These are phyloP conservation scores for Lachancea quebecensis DNA, from an alignment of 805 yeast species.

Conservation along the genomic window DNA sequence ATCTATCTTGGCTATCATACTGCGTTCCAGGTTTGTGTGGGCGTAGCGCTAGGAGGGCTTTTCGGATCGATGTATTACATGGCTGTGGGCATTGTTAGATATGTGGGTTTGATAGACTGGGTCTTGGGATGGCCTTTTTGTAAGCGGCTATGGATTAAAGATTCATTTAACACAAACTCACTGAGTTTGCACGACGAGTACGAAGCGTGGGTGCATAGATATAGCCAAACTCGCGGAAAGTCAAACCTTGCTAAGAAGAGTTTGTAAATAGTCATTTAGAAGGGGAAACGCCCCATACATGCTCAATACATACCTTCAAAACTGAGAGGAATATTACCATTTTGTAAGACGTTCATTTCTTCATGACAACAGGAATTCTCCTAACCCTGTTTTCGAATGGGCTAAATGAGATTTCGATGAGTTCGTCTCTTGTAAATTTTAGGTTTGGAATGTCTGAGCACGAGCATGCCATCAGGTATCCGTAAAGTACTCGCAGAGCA, in stretches of 20 bases:
- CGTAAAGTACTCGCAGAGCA: slow-evolving; percentile 81
- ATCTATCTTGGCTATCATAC: slow-evolving; percentile 77
- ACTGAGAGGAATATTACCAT: neutral
- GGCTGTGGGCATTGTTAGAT: slow-evolving; percentile 48
- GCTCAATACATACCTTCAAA: neutral
- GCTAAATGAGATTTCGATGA: slow-evolving; percentile 80
- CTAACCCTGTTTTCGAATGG: slow-evolving; percentile 73
- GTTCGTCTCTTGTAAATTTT: slow-evolving; percentile 70
- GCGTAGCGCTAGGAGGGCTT: slow-evolving; percentile 54
- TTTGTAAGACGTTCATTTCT: neutral
- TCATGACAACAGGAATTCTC: slow-evolving; percentile 31
- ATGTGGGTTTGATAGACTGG: slow-evolving; percentile 62
- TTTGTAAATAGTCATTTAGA: neutral
- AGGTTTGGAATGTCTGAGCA: slow-evolving; percentile 79
- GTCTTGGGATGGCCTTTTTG: slow-evolving; percentile 52
- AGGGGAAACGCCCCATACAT: neutral
- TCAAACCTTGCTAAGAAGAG: neutral
- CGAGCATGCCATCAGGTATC: slow-evolving; percentile 88
- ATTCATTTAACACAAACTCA: slow-evolving; percentile 47
- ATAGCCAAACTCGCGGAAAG: slow-evolving; percentile 1
- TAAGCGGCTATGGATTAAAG: slow-evolving; percentile 48
- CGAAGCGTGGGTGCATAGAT: slow-evolving; percentile 28
- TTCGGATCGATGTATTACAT: slow-evolving; percentile 55
- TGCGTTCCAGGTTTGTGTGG: slow-evolving; percentile 64
- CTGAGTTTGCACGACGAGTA: slow-evolving; percentile 43